Conservation (phyloP, 2,329 filamentous ascomycete species). For the Xylariomycetidae sp. region DNA sequence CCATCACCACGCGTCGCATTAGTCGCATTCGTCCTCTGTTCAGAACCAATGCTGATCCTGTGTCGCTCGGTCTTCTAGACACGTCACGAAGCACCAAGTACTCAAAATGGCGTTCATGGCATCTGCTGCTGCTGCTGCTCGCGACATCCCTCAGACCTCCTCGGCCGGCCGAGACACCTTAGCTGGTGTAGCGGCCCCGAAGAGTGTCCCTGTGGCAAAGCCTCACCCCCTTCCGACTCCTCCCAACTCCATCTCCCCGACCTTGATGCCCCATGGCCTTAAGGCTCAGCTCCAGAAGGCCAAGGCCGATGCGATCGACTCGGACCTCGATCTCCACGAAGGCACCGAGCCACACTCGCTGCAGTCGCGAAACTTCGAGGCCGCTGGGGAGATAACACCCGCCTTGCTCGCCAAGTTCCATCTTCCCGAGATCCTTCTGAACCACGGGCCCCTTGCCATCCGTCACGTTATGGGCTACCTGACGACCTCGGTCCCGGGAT, state of each 20-base stretch:
- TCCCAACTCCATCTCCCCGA: constrained; percentile 90
- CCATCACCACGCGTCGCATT: constrained; percentile 16
- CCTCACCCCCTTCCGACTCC: constrained; percentile 73
- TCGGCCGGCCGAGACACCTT: constrained; percentile 59
- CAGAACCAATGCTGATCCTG: constrained; percentile 21
- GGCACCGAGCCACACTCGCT: constrained; percentile 42
- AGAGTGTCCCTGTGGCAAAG: constrained; percentile 57
- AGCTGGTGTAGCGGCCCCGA: constrained; percentile 60
- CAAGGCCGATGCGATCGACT: constrained; percentile 64
- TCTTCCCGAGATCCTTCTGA: constrained; percentile 82
- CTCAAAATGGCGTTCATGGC: constrained; percentile 58
- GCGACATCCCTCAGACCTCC: constrained; percentile 60
- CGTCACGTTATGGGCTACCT: constrained; percentile 93
- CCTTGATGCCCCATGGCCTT: constrained; percentile 73
- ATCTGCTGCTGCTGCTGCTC: constrained; percentile 60
- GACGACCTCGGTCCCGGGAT: constrained; percentile 88
- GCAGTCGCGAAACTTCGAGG: constrained; percentile 54
- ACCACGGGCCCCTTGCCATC: constrained; percentile 86
- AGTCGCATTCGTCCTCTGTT: too few species aligned
- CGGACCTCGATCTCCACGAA: constrained; percentile 81
- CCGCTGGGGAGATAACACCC: constrained; percentile 76
- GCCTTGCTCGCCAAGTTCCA: constrained; percentile 82
- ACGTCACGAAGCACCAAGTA: constrained; percentile 40
- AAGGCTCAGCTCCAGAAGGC: constrained; percentile 60
- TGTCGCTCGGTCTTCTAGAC: constrained; percentile 30